Base-by-base conservation (phyloP, 2,329 filamentous ascomycete species). In the Nothophoma quercina region DNA sequence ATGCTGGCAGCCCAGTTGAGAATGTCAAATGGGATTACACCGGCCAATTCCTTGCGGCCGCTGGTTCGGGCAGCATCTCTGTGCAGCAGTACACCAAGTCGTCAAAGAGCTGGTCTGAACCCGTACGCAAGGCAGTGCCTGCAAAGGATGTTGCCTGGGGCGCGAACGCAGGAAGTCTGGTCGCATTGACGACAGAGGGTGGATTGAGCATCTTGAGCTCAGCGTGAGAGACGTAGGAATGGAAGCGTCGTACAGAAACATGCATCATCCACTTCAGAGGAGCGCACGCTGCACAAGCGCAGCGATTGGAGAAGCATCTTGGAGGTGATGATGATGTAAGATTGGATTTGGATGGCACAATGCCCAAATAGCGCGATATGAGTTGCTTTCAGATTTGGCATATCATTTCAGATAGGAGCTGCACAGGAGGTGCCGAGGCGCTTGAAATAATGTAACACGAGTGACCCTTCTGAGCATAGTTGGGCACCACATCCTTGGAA, bases 1-100 rank as follows among this genome's bases (percentile, higher is more conserved):
- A 97, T 60, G 88, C 89, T 36, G 93, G 92, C 49, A 88, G 86
- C 56, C 81, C 85, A n/a, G 85, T 96, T 39, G 84, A 89, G 56
- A 86, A 84, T 32, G 81, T 97, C 59, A 82, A 83, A 40, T 99
- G 93, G 93, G 95, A 99, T 71, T 97, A 96, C 79, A 95, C 90
- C 6, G 93, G 93, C 34, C 93, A 97, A 75, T 99, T 90, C 78
- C 81, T 99, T 45, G 90, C 93, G 21, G 89, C 89, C 10, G 90
- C 86, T 4, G 93, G 93, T 6, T 83, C 88, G 4, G 86, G 88
- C 35, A 92, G 92, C 22, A 79, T 97, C 38, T 90, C 89, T 5
- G 90, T 99, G 32, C 91, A 95, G 74, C 89, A 96, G 68, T 99
- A 96, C 76, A 83, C 85, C 58, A 99, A 98, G 82, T 81, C 86